Percentiles rank a stretch among this genome's conserved stretches.
Conservation (phyloP, 768 basidiomycete genomes). For the Trametes cinnabarina region DNA sequence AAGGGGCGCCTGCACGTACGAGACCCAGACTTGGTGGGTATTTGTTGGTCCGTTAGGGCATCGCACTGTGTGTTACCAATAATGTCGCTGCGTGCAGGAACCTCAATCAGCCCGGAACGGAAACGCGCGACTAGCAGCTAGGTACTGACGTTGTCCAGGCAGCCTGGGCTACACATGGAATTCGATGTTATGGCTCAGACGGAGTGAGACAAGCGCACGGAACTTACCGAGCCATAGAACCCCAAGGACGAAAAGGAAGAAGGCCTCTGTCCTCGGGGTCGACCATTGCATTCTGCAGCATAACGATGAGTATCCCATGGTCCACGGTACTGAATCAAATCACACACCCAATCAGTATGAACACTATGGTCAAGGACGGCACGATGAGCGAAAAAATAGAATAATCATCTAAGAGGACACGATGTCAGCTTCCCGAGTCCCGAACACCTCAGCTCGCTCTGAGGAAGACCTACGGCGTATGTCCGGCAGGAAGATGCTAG, state of each 20-base stretch:
- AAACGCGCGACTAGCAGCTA: not conserved
- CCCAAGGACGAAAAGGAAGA: slow-evolving; percentile 52
- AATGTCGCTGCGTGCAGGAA: slow-evolving; percentile 51
- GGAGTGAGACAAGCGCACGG: not conserved
- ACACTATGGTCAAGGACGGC: slow-evolving; percentile 58
- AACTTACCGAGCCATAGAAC: slow-evolving; percentile 65
- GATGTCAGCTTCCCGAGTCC: not conserved
- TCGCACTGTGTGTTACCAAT: slow-evolving; percentile 45
- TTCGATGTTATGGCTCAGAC: not conserved
- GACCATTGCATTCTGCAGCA: slow-evolving; percentile 73
- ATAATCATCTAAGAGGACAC: slow-evolving; percentile 55
- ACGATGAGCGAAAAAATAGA: slow-evolving; percentile 66
- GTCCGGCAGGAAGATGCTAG: slow-evolving; percentile 61
- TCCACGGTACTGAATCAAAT: not conserved
- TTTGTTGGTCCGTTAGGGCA: slow-evolving; percentile 35
- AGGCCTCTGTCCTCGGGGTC: slow-evolving; percentile 60
- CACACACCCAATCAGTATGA: slow-evolving; percentile 55
- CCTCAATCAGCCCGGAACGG: not conserved
- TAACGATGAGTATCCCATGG: not conserved
- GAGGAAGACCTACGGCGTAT: slow-evolving; percentile 50
- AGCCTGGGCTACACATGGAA: slow-evolving; percentile 52
- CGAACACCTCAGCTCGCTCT: not conserved
- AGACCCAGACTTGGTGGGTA: slow-evolving; percentile 49
- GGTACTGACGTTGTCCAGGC: slow-evolving; percentile 67
- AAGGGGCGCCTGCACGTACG: not conserved